phyloP scores from a whole-genome alignment of 208 protist genomes.

The Crithidia brevicula region DNA sequence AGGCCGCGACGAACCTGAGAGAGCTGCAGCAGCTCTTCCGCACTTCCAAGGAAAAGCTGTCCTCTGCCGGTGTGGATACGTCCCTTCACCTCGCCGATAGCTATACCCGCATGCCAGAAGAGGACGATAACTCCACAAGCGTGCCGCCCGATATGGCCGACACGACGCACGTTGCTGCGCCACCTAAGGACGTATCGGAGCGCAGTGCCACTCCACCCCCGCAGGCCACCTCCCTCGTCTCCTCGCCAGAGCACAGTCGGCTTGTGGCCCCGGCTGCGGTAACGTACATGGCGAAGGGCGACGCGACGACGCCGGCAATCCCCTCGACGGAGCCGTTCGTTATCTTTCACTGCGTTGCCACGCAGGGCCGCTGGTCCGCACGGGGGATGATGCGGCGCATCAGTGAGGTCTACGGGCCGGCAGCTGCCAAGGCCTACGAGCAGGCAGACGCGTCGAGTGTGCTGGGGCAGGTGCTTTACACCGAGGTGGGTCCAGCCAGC shows the following conservation, averaged over 20 bases:
- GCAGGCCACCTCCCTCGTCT: neutral
- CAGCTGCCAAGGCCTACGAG: constrained; percentile 35
- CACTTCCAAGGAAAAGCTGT: constrained; percentile 28
- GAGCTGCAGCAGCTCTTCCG: constrained; percentile 60
- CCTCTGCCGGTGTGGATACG: constrained; percentile 18
- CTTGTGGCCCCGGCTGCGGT: neutral
- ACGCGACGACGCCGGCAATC: constrained; percentile 23
- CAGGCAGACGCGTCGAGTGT: constrained; percentile 18
- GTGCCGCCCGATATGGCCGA: neutral
- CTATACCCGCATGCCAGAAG: constrained; percentile 26
- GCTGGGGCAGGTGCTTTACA: constrained; percentile 45
- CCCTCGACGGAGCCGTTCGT: constrained; percentile 32
- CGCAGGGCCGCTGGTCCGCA: constrained; percentile 39
- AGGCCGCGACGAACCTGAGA: constrained; percentile 53
- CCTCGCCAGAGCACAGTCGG: neutral
- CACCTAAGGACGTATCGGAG: neutral
- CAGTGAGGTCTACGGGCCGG: constrained; percentile 31
- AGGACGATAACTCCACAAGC: constrained; percentile 18
- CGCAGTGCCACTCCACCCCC: neutral
- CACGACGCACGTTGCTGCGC: neutral
- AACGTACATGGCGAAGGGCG: constrained; percentile 21
- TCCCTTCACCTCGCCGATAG: constrained; percentile 27
- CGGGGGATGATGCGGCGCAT: constrained; percentile 57
- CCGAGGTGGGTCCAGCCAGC: constrained; percentile 25
- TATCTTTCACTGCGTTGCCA: constrained; percentile 45